Conservation (phyloP, 2,329 filamentous ascomycete species). For the Aspergillus proliferans region DNA sequence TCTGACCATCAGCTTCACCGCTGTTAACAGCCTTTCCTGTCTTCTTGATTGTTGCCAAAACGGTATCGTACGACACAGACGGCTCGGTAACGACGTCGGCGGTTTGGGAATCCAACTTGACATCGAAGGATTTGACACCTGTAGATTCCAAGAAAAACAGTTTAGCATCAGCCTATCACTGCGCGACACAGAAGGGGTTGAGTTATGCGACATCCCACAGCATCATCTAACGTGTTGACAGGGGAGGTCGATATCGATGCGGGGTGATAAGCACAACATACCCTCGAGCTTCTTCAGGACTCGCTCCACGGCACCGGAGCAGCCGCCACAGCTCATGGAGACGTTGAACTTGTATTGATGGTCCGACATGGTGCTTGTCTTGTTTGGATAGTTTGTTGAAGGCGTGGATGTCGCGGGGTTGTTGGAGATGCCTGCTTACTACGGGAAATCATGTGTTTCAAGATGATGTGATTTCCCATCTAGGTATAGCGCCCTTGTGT, state of each 20-base stretch:
- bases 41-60: constrained; percentile 85
- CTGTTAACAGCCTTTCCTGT: constrained; percentile 87
- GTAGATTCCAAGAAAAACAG: constrained; percentile 4
- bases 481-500: neutral
- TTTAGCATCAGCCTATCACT: neutral
- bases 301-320: constrained; percentile 87
- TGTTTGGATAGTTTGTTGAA: neutral
- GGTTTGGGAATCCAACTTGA: constrained; percentile 79
- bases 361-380: constrained; percentile 49
- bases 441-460: neutral
- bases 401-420: neutral
- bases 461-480: neutral
- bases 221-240: neutral
- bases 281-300: constrained; percentile 89
- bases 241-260: neutral
- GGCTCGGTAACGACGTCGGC: constrained; percentile 69
- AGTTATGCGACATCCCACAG: too few relatives aligned
- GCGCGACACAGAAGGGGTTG: neutral
- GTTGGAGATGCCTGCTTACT: neutral
- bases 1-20: constrained; percentile 40
- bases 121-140: constrained; percentile 83
- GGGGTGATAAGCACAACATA: constrained; percentile 38
- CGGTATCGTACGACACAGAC: constrained; percentile 67
- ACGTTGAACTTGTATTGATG: constrained; percentile 96
- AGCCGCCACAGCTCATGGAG: constrained; percentile 90